Conservation (phyloP, 2,329 filamentous ascomycete species). For the Aspergillus alliaceus region DNA sequence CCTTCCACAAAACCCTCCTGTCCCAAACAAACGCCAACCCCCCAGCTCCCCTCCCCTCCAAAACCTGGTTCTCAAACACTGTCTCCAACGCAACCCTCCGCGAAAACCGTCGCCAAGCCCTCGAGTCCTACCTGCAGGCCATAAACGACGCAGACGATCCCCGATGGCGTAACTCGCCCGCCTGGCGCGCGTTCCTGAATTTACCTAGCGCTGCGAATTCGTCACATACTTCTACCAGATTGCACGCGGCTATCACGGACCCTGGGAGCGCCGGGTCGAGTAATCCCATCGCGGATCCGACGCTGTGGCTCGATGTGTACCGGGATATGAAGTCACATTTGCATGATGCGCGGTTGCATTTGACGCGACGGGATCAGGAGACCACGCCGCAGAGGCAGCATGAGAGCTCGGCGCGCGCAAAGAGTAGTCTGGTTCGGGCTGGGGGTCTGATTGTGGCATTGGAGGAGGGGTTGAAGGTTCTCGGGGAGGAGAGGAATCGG, state of each 20-base stretch:
- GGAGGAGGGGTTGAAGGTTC: conserved; percentile 55
- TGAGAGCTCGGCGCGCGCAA: conserved; percentile 61
- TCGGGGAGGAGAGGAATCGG: conserved; percentile 27
- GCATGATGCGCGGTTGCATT: conserved; percentile 58
- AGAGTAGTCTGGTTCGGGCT: conserved; percentile 59
- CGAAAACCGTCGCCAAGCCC: conserved; percentile 56
- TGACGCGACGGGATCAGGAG: conserved; percentile 62
- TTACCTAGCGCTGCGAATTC: conserved; percentile 48
- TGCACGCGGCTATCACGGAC: conserved; percentile 46
- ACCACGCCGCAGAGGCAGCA: conserved; percentile 60
- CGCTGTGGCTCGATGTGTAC: conserved; percentile 63
- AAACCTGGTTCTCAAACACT: conserved; percentile 62
- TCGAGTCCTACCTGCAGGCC: conserved; percentile 59
- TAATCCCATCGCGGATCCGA: conserved; percentile 51
- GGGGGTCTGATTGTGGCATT: conserved; percentile 56
- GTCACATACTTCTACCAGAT: conserved; percentile 33
- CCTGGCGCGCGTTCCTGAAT: conserved; percentile 60
- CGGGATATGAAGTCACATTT: conserved; percentile 60
- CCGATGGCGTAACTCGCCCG: conserved; percentile 58
- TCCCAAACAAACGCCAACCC: conserved; percentile 53
- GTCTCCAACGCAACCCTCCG: conserved; percentile 56
- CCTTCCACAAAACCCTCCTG: conserved; percentile 54
- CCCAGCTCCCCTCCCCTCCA: conserved; percentile 56
- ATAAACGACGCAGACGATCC: conserved; percentile 58
- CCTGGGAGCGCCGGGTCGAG: conserved; percentile 27